Conservation (phyloP, 257 asterid genomes). For the Gentiana macrophylla region DNA sequence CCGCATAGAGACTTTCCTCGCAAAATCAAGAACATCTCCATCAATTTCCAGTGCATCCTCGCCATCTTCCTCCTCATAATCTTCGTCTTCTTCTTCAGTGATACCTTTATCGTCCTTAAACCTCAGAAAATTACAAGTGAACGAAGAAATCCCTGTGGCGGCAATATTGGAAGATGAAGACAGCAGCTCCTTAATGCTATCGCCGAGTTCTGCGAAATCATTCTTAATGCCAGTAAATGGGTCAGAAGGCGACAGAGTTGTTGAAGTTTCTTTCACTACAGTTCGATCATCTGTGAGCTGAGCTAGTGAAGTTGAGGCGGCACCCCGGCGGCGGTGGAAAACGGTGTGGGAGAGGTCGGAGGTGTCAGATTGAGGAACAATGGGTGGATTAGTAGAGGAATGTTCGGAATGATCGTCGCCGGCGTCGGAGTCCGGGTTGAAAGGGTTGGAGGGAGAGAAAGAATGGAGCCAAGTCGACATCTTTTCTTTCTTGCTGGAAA, state of each 20-base stretch:
- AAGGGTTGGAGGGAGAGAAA: constrained; percentile 30
- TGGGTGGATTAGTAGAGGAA: constrained; percentile 2
- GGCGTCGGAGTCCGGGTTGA: constrained; percentile 19
- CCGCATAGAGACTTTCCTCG: constrained; percentile 32
- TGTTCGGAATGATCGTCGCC: constrained; percentile 4
- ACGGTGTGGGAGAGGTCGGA: constrained; percentile 28
- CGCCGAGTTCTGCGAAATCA: constrained; percentile 70
- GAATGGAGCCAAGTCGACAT: constrained; percentile 63
- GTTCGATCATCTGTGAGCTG: background rate
- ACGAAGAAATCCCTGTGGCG: constrained; percentile 27
- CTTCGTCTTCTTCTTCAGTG: constrained; percentile 20
- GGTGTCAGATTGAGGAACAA: constrained; percentile 20
- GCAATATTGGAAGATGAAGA: constrained; percentile 42
- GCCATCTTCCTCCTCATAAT: constrained; percentile 19
- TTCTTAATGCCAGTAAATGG: constrained; percentile 47
- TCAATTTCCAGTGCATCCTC: constrained; percentile 35
- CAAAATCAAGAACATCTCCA: constrained; percentile 54
- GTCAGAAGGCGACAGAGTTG: constrained; percentile 20
- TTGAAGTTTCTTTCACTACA: background rate
- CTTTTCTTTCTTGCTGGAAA: background rate
- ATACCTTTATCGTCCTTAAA: constrained; percentile 11
- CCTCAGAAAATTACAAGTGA: constrained; percentile 44
- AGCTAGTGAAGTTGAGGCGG: constrained; percentile 29
- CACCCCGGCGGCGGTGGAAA: constrained; percentile 44
- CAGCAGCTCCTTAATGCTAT: constrained; percentile 45